phyloP scores from a whole-genome alignment of 2,329 filamentous ascomycete genomes.

The Aureobasidium sp. region DNA sequence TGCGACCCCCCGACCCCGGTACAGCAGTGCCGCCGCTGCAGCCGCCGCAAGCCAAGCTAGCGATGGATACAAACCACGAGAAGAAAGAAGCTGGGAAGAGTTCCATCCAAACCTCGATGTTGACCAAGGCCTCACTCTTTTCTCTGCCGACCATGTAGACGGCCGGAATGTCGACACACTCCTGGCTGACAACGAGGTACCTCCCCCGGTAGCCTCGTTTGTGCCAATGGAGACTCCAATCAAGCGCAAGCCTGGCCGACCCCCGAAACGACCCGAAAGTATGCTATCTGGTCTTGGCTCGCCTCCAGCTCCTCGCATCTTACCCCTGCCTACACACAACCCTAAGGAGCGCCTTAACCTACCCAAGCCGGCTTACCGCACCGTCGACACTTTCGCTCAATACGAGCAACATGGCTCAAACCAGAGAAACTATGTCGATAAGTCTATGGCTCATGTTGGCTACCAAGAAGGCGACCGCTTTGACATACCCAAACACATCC shows the following conservation, averaged over 20 bases:
- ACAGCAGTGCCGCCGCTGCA: constrained; percentile 79
- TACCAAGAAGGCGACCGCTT: constrained; percentile 95
- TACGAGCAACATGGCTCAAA: constrained; percentile 82
- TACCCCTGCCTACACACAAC: constrained; percentile 73
- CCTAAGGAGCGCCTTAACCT: constrained; percentile 73
- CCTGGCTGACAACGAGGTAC: neutral
- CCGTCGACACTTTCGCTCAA: constrained; percentile 68
- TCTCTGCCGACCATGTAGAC: constrained; percentile 78
- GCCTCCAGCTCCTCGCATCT: constrained; percentile 55
- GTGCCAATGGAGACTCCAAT: constrained; percentile 31
- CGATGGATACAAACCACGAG: constrained; percentile 93
- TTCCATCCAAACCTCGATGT: constrained; percentile 95
- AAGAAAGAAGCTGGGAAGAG: constrained; percentile 95
- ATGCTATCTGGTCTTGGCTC: constrained; percentile 55
- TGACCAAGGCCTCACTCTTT: constrained; percentile 69
- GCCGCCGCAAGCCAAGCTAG: constrained; percentile 82
- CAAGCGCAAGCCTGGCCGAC: constrained; percentile 57
- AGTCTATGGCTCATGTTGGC: constrained; percentile 90
- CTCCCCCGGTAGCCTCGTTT: constrained; percentile 13
- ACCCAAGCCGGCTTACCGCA: constrained; percentile 66
- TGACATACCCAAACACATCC: constrained; percentile 63
- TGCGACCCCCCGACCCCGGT: constrained; percentile 55
- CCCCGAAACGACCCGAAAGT: constrained; percentile 55
- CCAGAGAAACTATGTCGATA: constrained; percentile 78
- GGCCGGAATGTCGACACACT: constrained; percentile 41